Conservation (phyloP, 2,329 filamentous ascomycete genomes). For the Chaetothyriales sp. region DNA sequence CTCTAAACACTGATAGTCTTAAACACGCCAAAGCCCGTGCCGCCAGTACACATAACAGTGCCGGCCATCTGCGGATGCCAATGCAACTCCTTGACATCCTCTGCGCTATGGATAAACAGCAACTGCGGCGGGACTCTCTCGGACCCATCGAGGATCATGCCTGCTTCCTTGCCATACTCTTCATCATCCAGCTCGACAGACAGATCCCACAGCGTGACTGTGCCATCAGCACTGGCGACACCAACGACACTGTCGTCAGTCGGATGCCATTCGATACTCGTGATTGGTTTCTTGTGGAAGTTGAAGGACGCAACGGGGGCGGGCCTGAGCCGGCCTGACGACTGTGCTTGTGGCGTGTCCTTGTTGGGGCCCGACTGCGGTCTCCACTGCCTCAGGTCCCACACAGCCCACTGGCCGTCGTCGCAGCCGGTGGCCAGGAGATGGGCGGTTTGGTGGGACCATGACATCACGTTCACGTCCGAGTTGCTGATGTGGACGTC, state of each 20-base stretch:
- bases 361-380: constrained; percentile 29
- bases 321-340: constrained; percentile 37
- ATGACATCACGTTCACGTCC: constrained; percentile 93
- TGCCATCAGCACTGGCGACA: constrained; percentile 84
- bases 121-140: constrained; percentile 67
- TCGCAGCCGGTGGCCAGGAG: constrained; percentile 85
- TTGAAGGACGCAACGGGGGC: constrained; percentile 82
- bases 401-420: constrained; percentile 86
- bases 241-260: constrained; percentile 91
- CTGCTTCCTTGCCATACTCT: constrained; percentile 69
- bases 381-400: constrained; percentile 95
- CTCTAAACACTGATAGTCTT: constrained; percentile 64
- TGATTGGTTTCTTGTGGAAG: constrained; percentile 95
- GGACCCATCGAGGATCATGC: constrained; percentile 26
- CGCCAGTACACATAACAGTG: constrained; percentile 74
- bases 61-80: constrained; percentile 97
- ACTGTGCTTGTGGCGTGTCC: constrained; percentile 20
- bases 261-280: constrained; percentile 91
- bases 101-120: constrained; percentile 91
- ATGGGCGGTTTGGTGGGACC: constrained; percentile 77
- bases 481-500: constrained; percentile 67
- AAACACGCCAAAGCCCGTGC: constrained; percentile 67
- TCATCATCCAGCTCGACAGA: constrained; percentile 95
- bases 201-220: constrained; percentile 89
- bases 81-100: constrained; percentile 86